Percentiles rank a stretch among this genome's conserved stretches.
phyloP scores from a whole-genome alignment of 345 rosid genomes.

The Euphorbia peplus region DNA sequence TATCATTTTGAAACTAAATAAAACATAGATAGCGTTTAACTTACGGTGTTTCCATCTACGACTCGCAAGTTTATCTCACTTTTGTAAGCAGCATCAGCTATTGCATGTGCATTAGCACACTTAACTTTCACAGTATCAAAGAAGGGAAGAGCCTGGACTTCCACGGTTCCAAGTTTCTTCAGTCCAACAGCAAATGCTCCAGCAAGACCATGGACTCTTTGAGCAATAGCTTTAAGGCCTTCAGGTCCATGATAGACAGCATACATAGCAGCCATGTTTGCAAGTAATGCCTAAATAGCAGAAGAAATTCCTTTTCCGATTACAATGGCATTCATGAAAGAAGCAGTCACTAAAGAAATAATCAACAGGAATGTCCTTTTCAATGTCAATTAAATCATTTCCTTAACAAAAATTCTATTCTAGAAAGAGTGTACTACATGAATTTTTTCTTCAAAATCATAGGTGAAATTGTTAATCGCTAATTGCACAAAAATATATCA shows the following conservation, averaged over 20 bases:
- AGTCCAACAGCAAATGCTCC: conserved; percentile 77
- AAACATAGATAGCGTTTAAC: conserved; percentile 27
- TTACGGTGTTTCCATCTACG: conserved; percentile 76
- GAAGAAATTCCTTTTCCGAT: conserved; percentile 15
- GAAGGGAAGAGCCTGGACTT: conserved; percentile 83
- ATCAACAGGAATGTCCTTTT: too few species aligned
- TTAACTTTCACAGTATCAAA: conserved; percentile 94
- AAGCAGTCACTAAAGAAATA: too few species aligned
- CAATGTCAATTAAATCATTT: not conserved
- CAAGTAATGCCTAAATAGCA: conserved; percentile 76
- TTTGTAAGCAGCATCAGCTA: conserved; percentile 72
- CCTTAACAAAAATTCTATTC: not conserved
- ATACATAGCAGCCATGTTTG: conserved; percentile 98
- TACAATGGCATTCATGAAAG: too few species aligned
- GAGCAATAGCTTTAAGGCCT: conserved; percentile 75
- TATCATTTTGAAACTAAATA: not conserved
- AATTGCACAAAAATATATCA: not conserved
- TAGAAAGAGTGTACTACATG: not conserved
- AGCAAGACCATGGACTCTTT: conserved; percentile 95
- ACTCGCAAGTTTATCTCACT: conserved; percentile 74
- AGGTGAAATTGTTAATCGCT: not conserved
- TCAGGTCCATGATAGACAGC: conserved; percentile 98
- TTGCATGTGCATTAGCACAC: conserved; percentile 73
- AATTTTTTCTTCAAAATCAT: conserved; percentile 3
- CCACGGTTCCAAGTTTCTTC: conserved; percentile 80